A percentile compares a stretch with the other conserved stretches of the same genome.
Conservation (phyloP, 768 basidiomycete species). For the Pulveroboletus frians region DNA sequence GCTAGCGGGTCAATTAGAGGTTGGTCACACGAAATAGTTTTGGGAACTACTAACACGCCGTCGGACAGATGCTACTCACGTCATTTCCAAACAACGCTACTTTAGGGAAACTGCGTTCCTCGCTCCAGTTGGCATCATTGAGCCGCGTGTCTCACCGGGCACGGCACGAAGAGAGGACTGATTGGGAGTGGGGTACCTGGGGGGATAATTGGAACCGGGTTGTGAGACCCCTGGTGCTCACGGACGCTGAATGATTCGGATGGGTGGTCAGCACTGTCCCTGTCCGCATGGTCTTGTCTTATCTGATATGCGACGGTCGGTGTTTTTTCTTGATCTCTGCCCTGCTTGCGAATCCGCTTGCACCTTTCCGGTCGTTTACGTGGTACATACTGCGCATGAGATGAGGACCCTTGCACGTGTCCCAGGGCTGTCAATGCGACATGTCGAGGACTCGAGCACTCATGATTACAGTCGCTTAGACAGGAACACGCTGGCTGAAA, state of each 20-base stretch:
- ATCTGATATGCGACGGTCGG: neutral
- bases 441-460: no score
- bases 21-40: slow-evolving; percentile 2
- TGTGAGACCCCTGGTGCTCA: slow-evolving; percentile 53
- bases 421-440: no score
- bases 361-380: neutral
- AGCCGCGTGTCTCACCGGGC: slow-evolving; percentile 20
- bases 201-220: slow-evolving; percentile 76
- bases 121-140: slow-evolving; percentile 36
- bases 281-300: neutral
- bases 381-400: neutral
- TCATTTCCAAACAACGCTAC: slow-evolving; percentile 54
- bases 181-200: slow-evolving; percentile 72
- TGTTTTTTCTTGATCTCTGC: neutral
- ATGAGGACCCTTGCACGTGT: neutral
- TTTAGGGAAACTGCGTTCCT: slow-evolving; percentile 49
- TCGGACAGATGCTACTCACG: slow-evolving; percentile 46
- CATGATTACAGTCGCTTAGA: no score
- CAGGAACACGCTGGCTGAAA: no score
- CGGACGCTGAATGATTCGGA: slow-evolving; percentile 25
- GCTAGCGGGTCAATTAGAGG: slow-evolving; percentile 68
- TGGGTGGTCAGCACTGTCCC: neutral
- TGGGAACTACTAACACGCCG: neutral
- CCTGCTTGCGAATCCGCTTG: neutral
- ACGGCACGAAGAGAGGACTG: slow-evolving; percentile 20